Conservation (phyloP, 768 basidiomycete species). For the Tylopilus cervinicoccineus region DNA sequence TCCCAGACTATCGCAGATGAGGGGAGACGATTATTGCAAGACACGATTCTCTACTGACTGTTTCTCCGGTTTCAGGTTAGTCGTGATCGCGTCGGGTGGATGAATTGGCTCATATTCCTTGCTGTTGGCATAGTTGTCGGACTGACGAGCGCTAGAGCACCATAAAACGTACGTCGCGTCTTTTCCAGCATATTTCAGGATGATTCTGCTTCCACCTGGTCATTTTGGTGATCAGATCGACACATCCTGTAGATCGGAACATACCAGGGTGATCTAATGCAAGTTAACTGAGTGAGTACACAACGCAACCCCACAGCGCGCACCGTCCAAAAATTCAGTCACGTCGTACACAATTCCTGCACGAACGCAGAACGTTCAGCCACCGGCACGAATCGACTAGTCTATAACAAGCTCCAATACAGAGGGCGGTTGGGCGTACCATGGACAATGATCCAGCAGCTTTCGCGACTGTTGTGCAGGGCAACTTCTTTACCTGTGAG, state of each 20-base stretch:
- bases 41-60: conserved; percentile 45
- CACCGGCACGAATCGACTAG: background rate
- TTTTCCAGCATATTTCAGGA: conserved; percentile 85
- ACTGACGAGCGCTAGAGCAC: background rate
- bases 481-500: conserved; percentile 51
- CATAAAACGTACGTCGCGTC: conserved; percentile 71
- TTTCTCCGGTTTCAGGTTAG: conserved; percentile 78
- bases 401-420: background rate
- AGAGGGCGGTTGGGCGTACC: conserved; percentile 37
- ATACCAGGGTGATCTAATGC: conserved; percentile 59
- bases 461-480: conserved; percentile 52
- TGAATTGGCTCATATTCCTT: conserved; percentile 88
- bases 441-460: conserved; percentile 84
- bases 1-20: conserved; percentile 51
- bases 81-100: conserved; percentile 75
- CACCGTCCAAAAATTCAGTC: conserved; percentile 72
- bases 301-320: conserved; percentile 3
- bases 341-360: conserved; percentile 75
- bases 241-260: conserved; percentile 2
- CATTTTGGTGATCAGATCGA: conserved; percentile 1
- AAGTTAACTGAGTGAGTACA: background rate
- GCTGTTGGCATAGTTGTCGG: conserved; percentile 30
- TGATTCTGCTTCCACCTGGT: conserved; percentile 75
- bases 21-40: background rate
- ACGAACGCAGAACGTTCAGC: conserved; percentile 1